These are phyloP conservation scores for Termitomyces heimii DNA, from an alignment of 768 basidiomycete species.

Conservation along the genomic window DNA sequence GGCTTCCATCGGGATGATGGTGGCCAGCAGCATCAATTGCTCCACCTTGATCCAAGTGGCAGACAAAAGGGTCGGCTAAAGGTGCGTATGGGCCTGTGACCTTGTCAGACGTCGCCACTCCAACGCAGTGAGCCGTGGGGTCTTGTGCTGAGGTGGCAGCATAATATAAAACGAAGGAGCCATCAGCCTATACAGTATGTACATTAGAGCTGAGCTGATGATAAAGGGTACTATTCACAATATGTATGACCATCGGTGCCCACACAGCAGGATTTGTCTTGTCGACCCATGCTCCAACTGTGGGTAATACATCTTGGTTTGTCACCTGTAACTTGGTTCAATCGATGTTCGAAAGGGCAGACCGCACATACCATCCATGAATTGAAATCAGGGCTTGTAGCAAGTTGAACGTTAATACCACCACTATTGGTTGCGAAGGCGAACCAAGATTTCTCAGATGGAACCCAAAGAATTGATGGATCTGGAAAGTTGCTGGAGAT, in stretches of 20 bases:
- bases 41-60: slow-evolving; percentile 11
- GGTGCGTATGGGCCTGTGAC: slow-evolving; percentile 8
- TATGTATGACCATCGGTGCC: slow-evolving; percentile 13
- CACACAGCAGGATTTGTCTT: slow-evolving; percentile 7
- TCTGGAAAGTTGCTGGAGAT: slow-evolving; percentile 10
- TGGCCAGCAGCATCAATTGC: slow-evolving; percentile 11
- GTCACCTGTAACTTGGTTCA: slow-evolving; percentile 1
- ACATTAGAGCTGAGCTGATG: background rate
- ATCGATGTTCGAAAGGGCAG: background rate
- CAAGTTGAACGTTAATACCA: slow-evolving; percentile 8
- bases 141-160: slow-evolving; percentile 9
- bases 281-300: slow-evolving; percentile 11
- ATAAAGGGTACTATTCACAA: background rate
- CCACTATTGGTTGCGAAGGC: slow-evolving; percentile 10
- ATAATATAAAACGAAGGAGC: slow-evolving; percentile 12
- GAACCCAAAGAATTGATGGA: slow-evolving; percentile 9
- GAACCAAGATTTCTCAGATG: slow-evolving; percentile 10
- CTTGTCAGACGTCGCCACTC: slow-evolving; percentile 7
- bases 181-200: background rate
- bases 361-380: slow-evolving; percentile 3
- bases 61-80: slow-evolving; percentile 2
- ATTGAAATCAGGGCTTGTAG: slow-evolving; percentile 7
- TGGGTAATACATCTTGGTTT: slow-evolving; percentile 4
- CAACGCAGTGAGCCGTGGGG: slow-evolving; percentile 9
- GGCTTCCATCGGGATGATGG: slow-evolving; percentile 11